Evolutionary conservation across 305 asterid species (phyloP), one percentile per base, ranked within the genome.

Genomic region (Euphrasia arctica): DNA sequence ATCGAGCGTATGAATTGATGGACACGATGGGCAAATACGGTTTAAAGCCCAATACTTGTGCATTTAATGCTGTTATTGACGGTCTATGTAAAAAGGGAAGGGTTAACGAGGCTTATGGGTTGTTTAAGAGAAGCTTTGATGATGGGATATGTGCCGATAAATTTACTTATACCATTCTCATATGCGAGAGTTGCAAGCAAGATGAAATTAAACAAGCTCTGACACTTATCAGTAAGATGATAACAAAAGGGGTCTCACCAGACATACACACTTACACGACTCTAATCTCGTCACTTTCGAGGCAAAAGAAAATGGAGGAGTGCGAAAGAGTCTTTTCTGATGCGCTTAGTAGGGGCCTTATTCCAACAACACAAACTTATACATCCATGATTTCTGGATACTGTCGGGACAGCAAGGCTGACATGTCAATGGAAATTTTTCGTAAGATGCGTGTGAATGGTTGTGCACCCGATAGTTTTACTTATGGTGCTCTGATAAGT

Each of bases 341-440:
- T 77, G 96, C 95, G 32, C 31, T 75, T 22, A 82, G 63, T 15
- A 70, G 42, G 74, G 96, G 94, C 54, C 83, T 85, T 63, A 41
- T 63, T 64, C 97, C 94, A 27, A 85, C 91, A 15, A 78, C 82
- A 50, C 82, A 83, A 72, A 87, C 95, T 12, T 90, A 80, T 68
- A 92, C 98, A 12, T 80, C 96, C 15, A 75, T 92, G 95, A 88
- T 92, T 64, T 84, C 86, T 68, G 98, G 98, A 63, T 92, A 92
- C 71, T 87, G 85, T 68, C 79, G 84, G 42, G 88, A 84, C 45
- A 58, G 75, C 61, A 84, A 90, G 61, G 68, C 75, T 39, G 78
- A 72, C 60, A 75, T 69, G 81, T 97, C 97, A 1, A 58, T 75
- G 77, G 73, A 75, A 41, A 41, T 77, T 64, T 92, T 82, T 68